Evolutionary conservation across 257 asterid genomes (phyloP), one percentile per base, ranked within the genome.

Genomic region (Petrea volubilis): DNA sequence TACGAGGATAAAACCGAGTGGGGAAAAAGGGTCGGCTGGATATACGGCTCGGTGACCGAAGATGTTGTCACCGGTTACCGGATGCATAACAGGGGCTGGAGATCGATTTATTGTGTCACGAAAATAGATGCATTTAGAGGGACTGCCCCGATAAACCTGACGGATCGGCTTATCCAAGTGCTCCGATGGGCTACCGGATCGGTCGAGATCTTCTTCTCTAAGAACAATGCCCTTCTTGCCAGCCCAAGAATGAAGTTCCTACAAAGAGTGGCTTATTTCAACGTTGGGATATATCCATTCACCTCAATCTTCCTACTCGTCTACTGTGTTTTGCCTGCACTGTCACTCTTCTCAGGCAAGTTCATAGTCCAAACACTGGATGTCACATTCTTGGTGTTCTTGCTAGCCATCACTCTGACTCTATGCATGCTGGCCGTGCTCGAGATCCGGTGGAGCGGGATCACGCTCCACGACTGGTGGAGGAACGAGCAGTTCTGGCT

Each of bases 101-200:
- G 96, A 60, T 91, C 97, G 4, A 79, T 93, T 0, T 93, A 93
- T 34, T 93, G 96, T 25, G 91, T 93, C 20, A 93, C 97, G 0
- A 87, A 89, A 46, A 50, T 96, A 15, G 98, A 94, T 17, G 96
- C 98, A 0, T 94, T 94, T 56, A 53, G 98, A n/a, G 98, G 97
- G 17, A 87, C 98, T 1, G 98, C 98, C 0, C 97, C 98, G n/a
- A 94, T 94, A 44, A 94, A 91, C 34, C 49, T 94, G 20, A 94
- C 98, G 0, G 98, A 94, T 62, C 81, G 97, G 73, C 86, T 94
- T 14, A 81, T 71, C 62, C 97, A 94, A 78, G 98, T 94, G 24
- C 93, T 94, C 5, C 80, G 98, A 5, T 94, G 97, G 98, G 98
- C 97, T 1, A 94, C 98, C 1, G 98, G 97, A 4, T 94, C 98